These are phyloP conservation scores for Nitzschia palea DNA, from an alignment of 108 stramenopile genomes.

Conservation along the genomic window DNA sequence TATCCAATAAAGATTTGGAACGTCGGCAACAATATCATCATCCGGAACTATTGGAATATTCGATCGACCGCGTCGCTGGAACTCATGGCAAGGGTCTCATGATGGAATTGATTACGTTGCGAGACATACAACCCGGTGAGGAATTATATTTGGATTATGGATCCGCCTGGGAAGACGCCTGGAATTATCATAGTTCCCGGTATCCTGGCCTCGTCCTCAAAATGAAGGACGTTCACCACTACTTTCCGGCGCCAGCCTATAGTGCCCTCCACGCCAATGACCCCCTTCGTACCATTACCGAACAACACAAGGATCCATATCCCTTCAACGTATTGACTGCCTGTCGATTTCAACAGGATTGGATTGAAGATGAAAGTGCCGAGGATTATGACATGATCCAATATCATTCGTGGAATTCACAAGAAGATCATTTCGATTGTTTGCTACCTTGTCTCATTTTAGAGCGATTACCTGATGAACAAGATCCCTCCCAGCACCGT, in stretches of 20 bases:
- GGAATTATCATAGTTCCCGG: conserved; percentile 2
- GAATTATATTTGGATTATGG: conserved; percentile 72
- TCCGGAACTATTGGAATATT: conserved; percentile 24
- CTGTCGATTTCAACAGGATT: conserved; percentile 29
- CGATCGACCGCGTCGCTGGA: background rate
- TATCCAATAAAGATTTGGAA: background rate
- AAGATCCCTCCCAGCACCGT: background rate
- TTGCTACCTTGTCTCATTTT: conserved; percentile 34
- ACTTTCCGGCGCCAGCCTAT: conserved; percentile 25
- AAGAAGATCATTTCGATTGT: conserved; percentile 4
- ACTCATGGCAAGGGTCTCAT: conserved; percentile 45
- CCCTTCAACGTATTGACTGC: conserved; percentile 34
- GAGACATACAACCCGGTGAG: conserved; percentile 42
- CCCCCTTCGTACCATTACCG: conserved; percentile 25
- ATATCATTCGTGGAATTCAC: conserved; percentile 15
- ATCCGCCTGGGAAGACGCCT: conserved; percentile 36
- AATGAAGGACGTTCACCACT: conserved; percentile 1
- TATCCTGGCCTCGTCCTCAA: background rate
- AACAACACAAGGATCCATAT: conserved; percentile 44
- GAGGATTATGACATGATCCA: conserved; percentile 7
- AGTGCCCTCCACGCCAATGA: conserved; percentile 15
- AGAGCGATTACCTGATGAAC: conserved; percentile 14
- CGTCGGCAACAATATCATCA: conserved; percentile 32
- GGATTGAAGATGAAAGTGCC: conserved; percentile 1
- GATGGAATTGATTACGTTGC: conserved; percentile 54